phyloP scores from a whole-genome alignment of 1,284 basidiomycete genomes.

The Rhodotorula sp. region DNA sequence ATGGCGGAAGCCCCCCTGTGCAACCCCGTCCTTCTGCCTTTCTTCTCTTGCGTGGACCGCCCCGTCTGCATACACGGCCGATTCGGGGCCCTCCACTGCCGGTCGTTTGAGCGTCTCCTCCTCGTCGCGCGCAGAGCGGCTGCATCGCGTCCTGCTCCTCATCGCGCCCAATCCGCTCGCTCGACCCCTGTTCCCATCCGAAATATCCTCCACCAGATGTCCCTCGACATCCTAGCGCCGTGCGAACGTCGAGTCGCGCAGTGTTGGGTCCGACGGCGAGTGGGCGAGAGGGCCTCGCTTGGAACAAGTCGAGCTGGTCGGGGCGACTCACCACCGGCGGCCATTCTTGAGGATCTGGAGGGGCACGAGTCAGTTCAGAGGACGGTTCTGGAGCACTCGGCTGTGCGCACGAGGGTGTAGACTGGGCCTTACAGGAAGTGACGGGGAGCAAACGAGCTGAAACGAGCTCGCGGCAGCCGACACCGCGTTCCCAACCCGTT shows the following conservation, averaged over 20 bases:
- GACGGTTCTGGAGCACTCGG: neutral
- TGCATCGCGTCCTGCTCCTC: neutral
- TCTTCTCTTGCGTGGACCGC: neutral
- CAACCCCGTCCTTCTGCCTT: neutral
- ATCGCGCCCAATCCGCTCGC: neutral
- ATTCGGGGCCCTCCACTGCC: too few species aligned
- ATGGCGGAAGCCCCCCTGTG: neutral
- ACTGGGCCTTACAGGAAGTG: conserved; percentile 5
- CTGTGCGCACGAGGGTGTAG: neutral
- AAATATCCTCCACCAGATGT: neutral
- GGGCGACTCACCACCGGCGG: conserved; percentile 20
- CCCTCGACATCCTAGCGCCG: too few species aligned
- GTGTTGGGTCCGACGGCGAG: neutral
- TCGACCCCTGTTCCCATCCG: too few species aligned
- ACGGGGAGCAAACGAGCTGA: neutral
- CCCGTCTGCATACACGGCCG: too few species aligned
- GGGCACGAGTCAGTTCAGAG: neutral
- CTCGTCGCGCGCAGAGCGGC: too few species aligned
- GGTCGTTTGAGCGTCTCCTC: too few species aligned
- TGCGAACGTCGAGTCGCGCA: neutral
- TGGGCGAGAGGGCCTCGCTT: neutral
- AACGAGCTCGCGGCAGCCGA: neutral
- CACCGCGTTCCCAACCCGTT: neutral
- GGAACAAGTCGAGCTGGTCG: neutral
- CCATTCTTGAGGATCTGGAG: conserved; percentile 13